Evolutionary conservation across 441 rosid species (phyloP).

Genomic region (Aleurites moluccanus): DNA sequence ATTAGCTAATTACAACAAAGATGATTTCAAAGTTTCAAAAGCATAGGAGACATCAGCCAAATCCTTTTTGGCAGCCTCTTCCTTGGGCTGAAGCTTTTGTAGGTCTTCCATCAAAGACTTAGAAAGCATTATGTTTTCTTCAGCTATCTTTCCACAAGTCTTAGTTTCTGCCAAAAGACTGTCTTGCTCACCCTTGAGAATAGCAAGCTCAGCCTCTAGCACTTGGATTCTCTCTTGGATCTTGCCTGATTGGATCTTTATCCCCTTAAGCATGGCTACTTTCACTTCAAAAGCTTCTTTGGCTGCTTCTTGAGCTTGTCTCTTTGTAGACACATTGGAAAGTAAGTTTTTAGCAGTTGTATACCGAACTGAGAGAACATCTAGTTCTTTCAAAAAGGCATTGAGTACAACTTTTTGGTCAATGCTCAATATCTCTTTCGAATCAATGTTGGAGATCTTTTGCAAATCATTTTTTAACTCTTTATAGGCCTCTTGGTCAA

Average conservation of each 20-base stretch:
- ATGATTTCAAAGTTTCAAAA: background rate
- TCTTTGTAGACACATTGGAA: background rate
- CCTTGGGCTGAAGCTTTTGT: background rate
- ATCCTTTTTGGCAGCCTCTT: background rate
- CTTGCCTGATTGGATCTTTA: background rate
- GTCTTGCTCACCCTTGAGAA: background rate
- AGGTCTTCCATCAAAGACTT: background rate
- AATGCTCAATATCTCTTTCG: background rate
- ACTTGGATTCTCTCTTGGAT: background rate
- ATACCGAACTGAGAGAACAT: background rate
- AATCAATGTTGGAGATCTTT: background rate
- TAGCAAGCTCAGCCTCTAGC: background rate
- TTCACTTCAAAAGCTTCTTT: background rate
- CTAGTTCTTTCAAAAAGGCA: background rate
- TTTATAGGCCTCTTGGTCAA: background rate
- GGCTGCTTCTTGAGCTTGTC: background rate
- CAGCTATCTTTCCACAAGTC: background rate
- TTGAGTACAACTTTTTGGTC: background rate
- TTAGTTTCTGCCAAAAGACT: background rate
- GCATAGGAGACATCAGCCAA: background rate
- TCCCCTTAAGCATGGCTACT: background rate
- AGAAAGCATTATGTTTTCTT: background rate
- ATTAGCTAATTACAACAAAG: background rate
- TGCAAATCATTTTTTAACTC: slow-evolving; percentile 6
- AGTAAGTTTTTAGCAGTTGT: background rate